A percentile compares a stretch with the other conserved stretches of the same genome.
Conservation (phyloP, 2,329 filamentous ascomycete species). For the Fusarium sp. region DNA sequence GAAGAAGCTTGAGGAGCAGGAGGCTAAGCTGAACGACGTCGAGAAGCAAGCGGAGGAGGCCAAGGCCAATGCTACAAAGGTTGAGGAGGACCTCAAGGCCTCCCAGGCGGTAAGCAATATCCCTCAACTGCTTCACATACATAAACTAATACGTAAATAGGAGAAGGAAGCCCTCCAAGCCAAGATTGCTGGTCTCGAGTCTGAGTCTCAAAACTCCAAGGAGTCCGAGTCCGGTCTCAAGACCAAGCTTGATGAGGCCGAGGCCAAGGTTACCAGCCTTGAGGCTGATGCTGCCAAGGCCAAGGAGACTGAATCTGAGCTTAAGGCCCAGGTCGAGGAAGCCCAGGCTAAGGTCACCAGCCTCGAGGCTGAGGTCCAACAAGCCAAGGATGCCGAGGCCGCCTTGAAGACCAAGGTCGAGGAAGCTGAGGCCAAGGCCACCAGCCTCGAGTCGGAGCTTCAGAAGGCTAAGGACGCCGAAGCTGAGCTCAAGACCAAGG, state of each 20-base stretch:
- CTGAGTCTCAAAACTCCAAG: conserved; percentile 29
- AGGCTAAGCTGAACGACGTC: conserved; percentile 45
- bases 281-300: conserved; percentile 29
- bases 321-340: conserved; percentile 28
- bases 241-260: conserved; percentile 34
- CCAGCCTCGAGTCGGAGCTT: conserved; percentile 12
- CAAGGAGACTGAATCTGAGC: conserved; percentile 32
- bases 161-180: conserved; percentile 39
- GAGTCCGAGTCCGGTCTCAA: conserved; percentile 34
- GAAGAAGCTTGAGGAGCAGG: conserved; percentile 32
- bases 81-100: conserved; percentile 49
- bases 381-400: conserved; percentile 13
- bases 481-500: conserved; percentile 25
- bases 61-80: conserved; percentile 50
- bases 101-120: conserved; percentile 44
- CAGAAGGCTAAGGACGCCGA: conserved; percentile 18
- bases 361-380: conserved; percentile 12
- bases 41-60: conserved; percentile 47
- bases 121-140: background rate
- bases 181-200: conserved; percentile 32
- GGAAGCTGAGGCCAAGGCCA: conserved; percentile 18
- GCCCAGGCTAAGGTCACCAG: conserved; percentile 12
- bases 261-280: conserved; percentile 21
- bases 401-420: conserved; percentile 28
- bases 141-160: conserved; percentile 29